phyloP scores from a whole-genome alignment of 2,329 filamentous ascomycete species.

The Lojkania enalia region DNA sequence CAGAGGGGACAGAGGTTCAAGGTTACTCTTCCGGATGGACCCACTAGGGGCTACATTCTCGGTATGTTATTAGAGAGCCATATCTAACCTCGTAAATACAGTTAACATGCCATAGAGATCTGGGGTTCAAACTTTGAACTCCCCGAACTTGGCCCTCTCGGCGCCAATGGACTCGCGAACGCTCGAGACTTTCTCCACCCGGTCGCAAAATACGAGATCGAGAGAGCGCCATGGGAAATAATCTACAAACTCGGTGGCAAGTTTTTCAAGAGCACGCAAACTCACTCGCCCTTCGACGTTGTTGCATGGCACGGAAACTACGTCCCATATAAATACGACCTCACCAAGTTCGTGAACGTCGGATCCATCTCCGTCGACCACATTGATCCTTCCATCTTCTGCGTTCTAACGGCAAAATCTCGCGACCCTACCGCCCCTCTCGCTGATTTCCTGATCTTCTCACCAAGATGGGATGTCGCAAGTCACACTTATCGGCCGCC shows the following conservation, averaged over 20 bases:
- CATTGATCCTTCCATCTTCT: constrained; percentile 68
- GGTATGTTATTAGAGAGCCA: too few relatives aligned
- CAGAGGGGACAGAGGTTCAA: constrained; percentile 75
- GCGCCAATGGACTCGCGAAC: constrained; percentile 47
- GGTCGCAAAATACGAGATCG: constrained; percentile 65
- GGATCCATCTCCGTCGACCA: constrained; percentile 65
- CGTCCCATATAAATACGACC: constrained; percentile 62
- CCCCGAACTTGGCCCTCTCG: constrained; percentile 45
- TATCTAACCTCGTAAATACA: too few relatives aligned
- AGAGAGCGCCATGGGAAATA: constrained; percentile 47
- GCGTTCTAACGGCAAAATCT: constrained; percentile 67
- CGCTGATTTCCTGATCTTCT: constrained; percentile 74
- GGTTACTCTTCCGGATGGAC: constrained; percentile 65
- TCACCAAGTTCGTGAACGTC: constrained; percentile 61
- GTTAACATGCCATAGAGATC: too few relatives aligned
- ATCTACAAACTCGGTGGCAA: constrained; percentile 63
- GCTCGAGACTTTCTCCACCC: constrained; percentile 71
- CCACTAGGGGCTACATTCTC: constrained; percentile 72
- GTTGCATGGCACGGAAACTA: constrained; percentile 75
- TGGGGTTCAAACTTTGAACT: constrained; percentile 46
- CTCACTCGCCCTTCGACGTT: constrained; percentile 69
- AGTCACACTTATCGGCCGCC: constrained; percentile 72
- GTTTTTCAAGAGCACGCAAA: constrained; percentile 67
- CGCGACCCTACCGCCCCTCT: constrained; percentile 58
- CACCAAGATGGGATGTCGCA: constrained; percentile 70